Conservation (phyloP, 179 eudicot species). For the Silene coronaria region DNA sequence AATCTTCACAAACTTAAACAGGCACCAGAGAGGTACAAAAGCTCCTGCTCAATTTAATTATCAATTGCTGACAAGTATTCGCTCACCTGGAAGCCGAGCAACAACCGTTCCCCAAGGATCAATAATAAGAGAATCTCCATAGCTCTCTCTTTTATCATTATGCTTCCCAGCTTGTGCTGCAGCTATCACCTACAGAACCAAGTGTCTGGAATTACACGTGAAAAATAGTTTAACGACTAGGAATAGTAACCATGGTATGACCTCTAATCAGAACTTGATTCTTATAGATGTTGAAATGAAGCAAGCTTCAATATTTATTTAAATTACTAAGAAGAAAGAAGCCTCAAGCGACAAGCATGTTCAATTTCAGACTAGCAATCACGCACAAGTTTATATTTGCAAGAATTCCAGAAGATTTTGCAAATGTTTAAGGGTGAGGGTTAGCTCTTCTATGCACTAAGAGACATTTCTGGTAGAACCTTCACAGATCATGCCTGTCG, state of each 20-base stretch:
- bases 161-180: slow-evolving; percentile 96
- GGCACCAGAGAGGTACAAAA: too few relatives aligned
- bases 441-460: neutral
- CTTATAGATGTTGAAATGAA: neutral
- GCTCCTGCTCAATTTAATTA: neutral
- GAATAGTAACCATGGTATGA: neutral
- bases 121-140: slow-evolving; percentile 77
- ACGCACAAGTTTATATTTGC: neutral
- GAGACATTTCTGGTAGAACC: neutral
- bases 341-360: neutral
- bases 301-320: neutral
- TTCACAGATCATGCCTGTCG: too few relatives aligned
- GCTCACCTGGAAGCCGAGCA: slow-evolving; percentile 75
- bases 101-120: slow-evolving; percentile 92
- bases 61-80: neutral
- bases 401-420: neutral
- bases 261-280: neutral
- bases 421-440: neutral
- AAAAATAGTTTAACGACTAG: neutral
- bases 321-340: neutral
- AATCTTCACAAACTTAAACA: neutral
- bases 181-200: slow-evolving; percentile 65
- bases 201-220: slow-evolving; percentile 5
- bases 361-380: neutral
- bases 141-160: slow-evolving; percentile 81